A percentile compares a stretch with the other conserved stretches of the same genome.
These are phyloP conservation scores for Fusarium floridanum DNA, from an alignment of 2,329 filamentous ascomycete genomes.

Conservation along the genomic window DNA sequence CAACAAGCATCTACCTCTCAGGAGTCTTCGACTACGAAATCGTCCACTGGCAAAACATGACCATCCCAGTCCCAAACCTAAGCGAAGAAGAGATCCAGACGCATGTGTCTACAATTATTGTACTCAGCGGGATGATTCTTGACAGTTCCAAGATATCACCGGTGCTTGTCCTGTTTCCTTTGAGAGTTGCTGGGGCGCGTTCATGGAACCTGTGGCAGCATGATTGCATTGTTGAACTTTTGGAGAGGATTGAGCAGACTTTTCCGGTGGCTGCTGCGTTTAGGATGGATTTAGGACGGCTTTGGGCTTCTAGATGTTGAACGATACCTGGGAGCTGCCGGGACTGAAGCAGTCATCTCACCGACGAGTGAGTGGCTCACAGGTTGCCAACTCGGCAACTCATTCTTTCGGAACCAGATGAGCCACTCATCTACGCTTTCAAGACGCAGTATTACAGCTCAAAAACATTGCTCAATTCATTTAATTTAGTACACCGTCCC, in stretches of 20 bases:
- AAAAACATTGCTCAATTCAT: too few relatives aligned
- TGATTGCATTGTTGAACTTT: constrained; percentile 30
- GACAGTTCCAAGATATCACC: constrained; percentile 44
- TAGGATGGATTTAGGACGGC: constrained; percentile 25
- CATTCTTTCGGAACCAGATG: accelerated
- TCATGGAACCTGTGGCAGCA: constrained; percentile 42
- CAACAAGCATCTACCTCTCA: constrained; percentile 54
- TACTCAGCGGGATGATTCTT: constrained; percentile 29
- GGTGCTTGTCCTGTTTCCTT: constrained; percentile 51
- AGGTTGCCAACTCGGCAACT: background rate
- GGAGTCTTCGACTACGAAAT: constrained; percentile 54
- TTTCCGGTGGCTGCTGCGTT: constrained; percentile 49
- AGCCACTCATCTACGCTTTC: too few relatives aligned
- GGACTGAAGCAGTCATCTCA: too few relatives aligned
- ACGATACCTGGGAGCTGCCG: background rate
- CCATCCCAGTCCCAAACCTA: constrained; percentile 41
- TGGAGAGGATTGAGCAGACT: constrained; percentile 32
- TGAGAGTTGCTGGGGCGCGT: constrained; percentile 52
- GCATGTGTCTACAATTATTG: constrained; percentile 46
- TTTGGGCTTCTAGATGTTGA: constrained; percentile 37
- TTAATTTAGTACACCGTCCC: too few relatives aligned
- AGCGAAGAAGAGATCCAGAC: constrained; percentile 33
- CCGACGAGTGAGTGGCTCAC: background rate
- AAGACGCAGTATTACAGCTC: background rate
- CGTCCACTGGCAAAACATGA: constrained; percentile 44